These are phyloP conservation scores for Colletotrichum orbiculare DNA, from an alignment of 2,329 filamentous ascomycete genomes.

Conservation along the genomic window DNA sequence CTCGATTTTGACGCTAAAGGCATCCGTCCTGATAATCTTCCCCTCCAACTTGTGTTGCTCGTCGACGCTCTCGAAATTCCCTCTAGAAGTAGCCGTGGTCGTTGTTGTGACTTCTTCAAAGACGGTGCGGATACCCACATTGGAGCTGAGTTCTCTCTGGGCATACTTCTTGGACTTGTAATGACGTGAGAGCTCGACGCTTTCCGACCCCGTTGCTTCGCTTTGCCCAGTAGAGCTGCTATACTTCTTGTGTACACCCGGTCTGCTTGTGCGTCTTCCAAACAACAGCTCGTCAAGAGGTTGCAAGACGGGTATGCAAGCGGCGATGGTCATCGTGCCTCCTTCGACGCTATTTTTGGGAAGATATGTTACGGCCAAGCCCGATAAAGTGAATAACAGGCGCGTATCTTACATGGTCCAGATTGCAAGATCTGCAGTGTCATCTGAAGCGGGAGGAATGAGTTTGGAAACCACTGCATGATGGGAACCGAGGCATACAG, in stretches of 20 bases:
- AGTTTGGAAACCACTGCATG: not conserved
- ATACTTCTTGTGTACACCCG: constrained; percentile 1
- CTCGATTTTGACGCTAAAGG: not conserved
- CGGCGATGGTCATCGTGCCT: constrained; percentile 48
- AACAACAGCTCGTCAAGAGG: constrained; percentile 40
- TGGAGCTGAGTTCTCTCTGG: not conserved
- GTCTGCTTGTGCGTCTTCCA: constrained; percentile 34
- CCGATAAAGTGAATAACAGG: too few relatives aligned
- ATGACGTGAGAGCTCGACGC: not conserved
- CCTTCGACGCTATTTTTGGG: constrained; percentile 43
- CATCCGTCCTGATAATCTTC: not conserved
- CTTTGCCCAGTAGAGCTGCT: constrained; percentile 3
- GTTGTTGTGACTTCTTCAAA: not conserved
- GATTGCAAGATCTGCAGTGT: constrained; percentile 54
- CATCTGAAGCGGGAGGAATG: constrained; percentile 36
- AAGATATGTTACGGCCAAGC: not conserved
- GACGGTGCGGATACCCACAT: too few relatives aligned
- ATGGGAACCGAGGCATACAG: constrained; percentile 27
- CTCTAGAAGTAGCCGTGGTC: not conserved
- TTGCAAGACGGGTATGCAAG: constrained; percentile 48
- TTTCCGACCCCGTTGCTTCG: not conserved
- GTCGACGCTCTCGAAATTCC: not conserved
- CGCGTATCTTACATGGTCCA: constrained; percentile 54
- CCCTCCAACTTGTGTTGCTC: not conserved
- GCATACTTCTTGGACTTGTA: not conserved